Percentiles rank a stretch among this genome's conserved stretches.
Conservation (phyloP, 352 stramenopile species). For the Elongisporangium undulatum region DNA sequence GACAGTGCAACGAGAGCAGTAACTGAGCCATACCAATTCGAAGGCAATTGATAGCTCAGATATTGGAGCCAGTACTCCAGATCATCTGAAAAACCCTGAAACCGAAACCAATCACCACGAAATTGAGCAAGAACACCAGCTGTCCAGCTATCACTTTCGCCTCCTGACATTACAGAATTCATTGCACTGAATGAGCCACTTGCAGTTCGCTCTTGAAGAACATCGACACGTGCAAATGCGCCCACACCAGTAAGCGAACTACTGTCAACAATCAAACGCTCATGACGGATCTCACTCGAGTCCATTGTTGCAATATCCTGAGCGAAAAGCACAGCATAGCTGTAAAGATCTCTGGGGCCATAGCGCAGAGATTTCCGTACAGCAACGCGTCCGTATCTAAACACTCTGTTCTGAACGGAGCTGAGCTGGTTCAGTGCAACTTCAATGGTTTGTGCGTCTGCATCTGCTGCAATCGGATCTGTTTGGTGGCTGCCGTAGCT, state of each 20-base stretch:
- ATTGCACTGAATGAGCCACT: conserved; percentile 8
- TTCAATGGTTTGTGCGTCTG: conserved; percentile 5
- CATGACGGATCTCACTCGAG: not conserved
- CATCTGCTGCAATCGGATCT: conserved; percentile 6
- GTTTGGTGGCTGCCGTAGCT: conserved; percentile 3
- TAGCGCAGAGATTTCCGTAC: conserved; percentile 9
- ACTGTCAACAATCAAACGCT: conserved; percentile 2
- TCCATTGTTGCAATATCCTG: conserved; percentile 3
- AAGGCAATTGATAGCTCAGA: not conserved
- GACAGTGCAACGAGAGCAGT: not conserved
- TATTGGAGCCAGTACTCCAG: not conserved
- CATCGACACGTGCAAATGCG: conserved; percentile 11
- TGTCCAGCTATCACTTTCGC: not conserved
- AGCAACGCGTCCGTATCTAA: conserved; percentile 2
- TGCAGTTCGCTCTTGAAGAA: not conserved
- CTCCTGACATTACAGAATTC: not conserved
- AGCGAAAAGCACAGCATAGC: conserved; percentile 12
- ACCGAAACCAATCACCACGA: not conserved
- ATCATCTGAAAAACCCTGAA: not conserved
- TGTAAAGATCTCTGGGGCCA: conserved; percentile 2
- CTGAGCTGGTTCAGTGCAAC: conserved; percentile 6
- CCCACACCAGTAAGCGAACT: conserved; percentile 7
- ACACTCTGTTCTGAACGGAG: not conserved
- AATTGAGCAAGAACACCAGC: not conserved
- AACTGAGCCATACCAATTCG: not conserved